Evolutionary conservation across 306 rosid species (phyloP).

Genomic region (Malus sylvestris): DNA sequence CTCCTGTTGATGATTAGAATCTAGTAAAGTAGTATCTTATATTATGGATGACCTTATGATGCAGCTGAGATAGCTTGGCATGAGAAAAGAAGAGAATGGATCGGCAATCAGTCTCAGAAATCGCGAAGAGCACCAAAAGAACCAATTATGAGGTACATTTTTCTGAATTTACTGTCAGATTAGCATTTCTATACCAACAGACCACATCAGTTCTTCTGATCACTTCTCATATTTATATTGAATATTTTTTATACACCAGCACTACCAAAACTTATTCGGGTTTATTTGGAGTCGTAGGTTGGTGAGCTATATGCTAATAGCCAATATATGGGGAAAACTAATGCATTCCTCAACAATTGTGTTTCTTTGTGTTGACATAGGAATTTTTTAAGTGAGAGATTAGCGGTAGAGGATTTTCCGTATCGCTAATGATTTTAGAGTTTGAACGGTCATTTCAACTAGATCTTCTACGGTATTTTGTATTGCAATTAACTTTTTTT

Average conservation of each 20-base stretch:
- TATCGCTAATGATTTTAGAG: neutral
- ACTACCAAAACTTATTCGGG: neutral
- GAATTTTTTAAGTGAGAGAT: neutral
- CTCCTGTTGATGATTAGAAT: neutral
- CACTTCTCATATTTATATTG: neutral
- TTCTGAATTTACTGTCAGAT: neutral
- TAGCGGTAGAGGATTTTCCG: neutral
- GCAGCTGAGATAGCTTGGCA: constrained; percentile 78
- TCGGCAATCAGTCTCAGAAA: constrained; percentile 38
- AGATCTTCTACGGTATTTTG: neutral
- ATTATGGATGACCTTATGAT: neutral
- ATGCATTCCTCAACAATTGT: neutral
- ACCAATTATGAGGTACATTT: constrained; percentile 48
- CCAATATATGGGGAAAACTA: neutral
- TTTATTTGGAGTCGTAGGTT: neutral
- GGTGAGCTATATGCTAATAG: neutral
- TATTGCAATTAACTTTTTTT: neutral
- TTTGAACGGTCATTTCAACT: neutral
- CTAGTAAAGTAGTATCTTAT: neutral
- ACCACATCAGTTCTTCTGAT: neutral
- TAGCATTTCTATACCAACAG: neutral
- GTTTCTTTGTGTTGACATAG: neutral
- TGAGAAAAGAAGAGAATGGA: constrained; percentile 55
- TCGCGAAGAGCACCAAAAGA: constrained; percentile 34
- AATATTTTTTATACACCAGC: neutral